Percentiles rank a stretch among this genome's conserved stretches.
Conservation (phyloP, 2,329 filamentous ascomycete species). For the Chaetomiaceae sp. region DNA sequence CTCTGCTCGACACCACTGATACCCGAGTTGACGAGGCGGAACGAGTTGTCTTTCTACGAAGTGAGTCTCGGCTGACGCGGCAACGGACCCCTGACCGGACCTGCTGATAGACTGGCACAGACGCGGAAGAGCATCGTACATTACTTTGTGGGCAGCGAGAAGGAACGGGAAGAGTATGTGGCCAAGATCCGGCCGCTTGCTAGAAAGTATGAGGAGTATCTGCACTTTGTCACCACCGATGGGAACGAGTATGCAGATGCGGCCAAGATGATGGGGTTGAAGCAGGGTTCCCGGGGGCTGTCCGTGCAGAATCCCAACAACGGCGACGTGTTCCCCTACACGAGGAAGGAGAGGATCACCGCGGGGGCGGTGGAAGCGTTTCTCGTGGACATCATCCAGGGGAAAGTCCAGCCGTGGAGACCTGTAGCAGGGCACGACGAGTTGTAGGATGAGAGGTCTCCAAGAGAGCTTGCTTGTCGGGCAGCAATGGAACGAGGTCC, state of each 20-base stretch:
- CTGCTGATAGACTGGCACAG: slow-evolving; percentile 7
- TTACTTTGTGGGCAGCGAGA: slow-evolving; percentile 31
- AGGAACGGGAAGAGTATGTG: slow-evolving; percentile 36
- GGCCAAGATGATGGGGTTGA: slow-evolving; percentile 37
- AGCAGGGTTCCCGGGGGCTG: slow-evolving; percentile 31
- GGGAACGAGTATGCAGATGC: slow-evolving; percentile 43
- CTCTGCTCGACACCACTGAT: slow-evolving; percentile 39
- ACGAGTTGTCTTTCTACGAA: slow-evolving; percentile 40
- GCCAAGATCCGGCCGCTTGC: slow-evolving; percentile 38
- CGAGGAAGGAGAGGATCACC: slow-evolving; percentile 29
- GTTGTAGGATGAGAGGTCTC: slow-evolving; percentile 9
- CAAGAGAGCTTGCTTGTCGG: too few relatives aligned
- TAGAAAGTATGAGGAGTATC: slow-evolving; percentile 43
- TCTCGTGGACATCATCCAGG: slow-evolving; percentile 42
- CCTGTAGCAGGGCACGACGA: slow-evolving; percentile 20
- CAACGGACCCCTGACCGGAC: too few relatives aligned
- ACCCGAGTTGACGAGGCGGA: slow-evolving; percentile 42
- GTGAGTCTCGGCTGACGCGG: too few relatives aligned
- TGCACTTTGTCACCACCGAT: slow-evolving; percentile 47
- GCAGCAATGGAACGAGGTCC: too few relatives aligned
- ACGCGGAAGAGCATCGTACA: slow-evolving; percentile 31
- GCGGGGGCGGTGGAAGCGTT: slow-evolving; percentile 39
- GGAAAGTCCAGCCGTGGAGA: slow-evolving; percentile 37
- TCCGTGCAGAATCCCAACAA: slow-evolving; percentile 43
- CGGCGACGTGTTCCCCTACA: slow-evolving; percentile 42